Conservation (phyloP, 2,329 filamentous ascomycete genomes). For the Ophiostoma tasmaniense region DNA sequence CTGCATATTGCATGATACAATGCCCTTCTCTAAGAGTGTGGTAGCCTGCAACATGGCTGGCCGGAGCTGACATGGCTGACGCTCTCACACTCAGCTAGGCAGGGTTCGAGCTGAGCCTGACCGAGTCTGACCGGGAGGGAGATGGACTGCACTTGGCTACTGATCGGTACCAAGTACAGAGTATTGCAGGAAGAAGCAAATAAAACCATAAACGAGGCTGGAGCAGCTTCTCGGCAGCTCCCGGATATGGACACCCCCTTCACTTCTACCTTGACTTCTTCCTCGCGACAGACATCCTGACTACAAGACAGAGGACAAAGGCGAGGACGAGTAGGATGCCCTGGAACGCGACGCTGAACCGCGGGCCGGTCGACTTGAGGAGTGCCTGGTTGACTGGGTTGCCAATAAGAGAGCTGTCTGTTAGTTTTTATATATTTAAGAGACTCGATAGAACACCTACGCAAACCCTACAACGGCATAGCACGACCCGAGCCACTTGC, state of each 20-base stretch:
- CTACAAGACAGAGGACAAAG: background rate
- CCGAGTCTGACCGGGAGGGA: background rate
- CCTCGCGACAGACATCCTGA: background rate
- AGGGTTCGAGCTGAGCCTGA: background rate
- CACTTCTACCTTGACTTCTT: background rate
- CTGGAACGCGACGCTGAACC: background rate
- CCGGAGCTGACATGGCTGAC: background rate
- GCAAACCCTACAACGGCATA: constrained; percentile 26
- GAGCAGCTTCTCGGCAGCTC: background rate
- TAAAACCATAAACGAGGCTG: background rate
- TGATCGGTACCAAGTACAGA: background rate
- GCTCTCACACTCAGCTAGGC: background rate
- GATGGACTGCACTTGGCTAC: background rate
- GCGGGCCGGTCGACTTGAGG: constrained; percentile 19
- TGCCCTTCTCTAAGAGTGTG: background rate
- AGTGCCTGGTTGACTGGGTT: constrained; percentile 23
- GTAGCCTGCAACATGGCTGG: background rate
- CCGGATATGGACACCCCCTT: background rate
- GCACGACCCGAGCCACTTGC: constrained; percentile 26
- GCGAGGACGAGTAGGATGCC: background rate
- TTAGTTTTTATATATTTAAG: background rate
- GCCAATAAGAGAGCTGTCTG: constrained; percentile 18
- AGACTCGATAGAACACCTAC: background rate
- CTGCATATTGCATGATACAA: too few relatives aligned
- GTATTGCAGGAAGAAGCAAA: background rate